Conservation (phyloP, 2,329 filamentous ascomycete species). For the Fusarium haematococcum region DNA sequence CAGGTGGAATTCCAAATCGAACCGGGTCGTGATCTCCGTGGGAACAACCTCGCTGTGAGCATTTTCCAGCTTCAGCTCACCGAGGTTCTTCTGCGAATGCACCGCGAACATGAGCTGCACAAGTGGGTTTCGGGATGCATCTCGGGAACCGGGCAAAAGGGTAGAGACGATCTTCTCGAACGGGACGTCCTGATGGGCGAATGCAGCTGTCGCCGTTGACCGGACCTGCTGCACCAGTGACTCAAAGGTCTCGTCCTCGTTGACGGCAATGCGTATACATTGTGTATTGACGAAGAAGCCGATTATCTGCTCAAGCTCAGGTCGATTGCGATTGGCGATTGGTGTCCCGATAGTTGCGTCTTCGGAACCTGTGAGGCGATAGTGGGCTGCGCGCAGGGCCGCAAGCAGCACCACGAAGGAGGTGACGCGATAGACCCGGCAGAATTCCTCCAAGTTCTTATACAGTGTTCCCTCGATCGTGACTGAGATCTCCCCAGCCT, state of each 20-base stretch:
- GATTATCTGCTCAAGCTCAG: slow-evolving; percentile 34
- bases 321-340: slow-evolving; percentile 31
- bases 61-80: too few relatives aligned
- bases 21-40: slow-evolving; percentile 5
- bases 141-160: background rate
- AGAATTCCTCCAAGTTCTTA: slow-evolving; percentile 17
- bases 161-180: slow-evolving; percentile 32
- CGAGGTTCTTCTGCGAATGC: slow-evolving; percentile 13
- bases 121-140: slow-evolving; percentile 22
- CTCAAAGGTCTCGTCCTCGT: slow-evolving; percentile 23
- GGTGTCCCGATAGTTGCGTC: slow-evolving; percentile 39
- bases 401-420: slow-evolving; percentile 30
- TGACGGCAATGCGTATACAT: slow-evolving; percentile 31
- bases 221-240: slow-evolving; percentile 31
- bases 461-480: slow-evolving; percentile 18
- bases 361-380: slow-evolving; percentile 35
- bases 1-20: slow-evolving; percentile 41
- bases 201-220: slow-evolving; percentile 2
- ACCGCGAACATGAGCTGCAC: slow-evolving; percentile 32
- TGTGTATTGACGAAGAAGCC: slow-evolving; percentile 44
- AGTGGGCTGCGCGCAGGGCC: slow-evolving; percentile 41
- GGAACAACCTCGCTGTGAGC: too few relatives aligned
- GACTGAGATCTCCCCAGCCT: slow-evolving; percentile 10
- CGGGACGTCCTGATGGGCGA: slow-evolving; percentile 40
- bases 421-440: slow-evolving; percentile 10